A percentile compares a stretch with the other conserved stretches of the same genome.
These are phyloP conservation scores for Cladosporium sp. DNA, from an alignment of 2,329 filamentous ascomycete genomes.

Conservation along the genomic window DNA sequence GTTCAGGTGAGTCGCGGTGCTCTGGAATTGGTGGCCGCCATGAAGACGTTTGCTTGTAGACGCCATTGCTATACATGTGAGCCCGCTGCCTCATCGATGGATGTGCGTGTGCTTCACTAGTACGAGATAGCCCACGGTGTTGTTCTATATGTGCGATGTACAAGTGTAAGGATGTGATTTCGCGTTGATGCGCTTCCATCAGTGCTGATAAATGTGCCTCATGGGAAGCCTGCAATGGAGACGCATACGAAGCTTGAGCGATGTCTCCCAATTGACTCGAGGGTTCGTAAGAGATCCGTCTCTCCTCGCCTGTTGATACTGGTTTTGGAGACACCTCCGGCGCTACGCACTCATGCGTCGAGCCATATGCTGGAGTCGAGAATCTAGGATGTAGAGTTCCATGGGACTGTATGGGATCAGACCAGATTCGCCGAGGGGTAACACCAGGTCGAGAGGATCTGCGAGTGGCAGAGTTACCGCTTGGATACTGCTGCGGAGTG, in stretches of 20 bases:
- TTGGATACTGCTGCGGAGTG: not conserved
- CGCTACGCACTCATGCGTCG: too few species aligned
- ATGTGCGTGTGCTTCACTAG: not conserved
- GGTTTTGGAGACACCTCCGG: too few species aligned
- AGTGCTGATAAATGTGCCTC: constrained; percentile 37
- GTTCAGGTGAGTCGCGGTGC: not conserved
- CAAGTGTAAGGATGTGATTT: constrained; percentile 36
- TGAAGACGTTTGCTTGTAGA: not conserved
- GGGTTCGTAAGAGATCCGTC: too few species aligned
- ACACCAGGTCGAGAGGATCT: not conserved
- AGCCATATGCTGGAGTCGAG: not conserved
- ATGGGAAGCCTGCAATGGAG: constrained; percentile 34
- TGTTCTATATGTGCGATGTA: constrained; percentile 37
- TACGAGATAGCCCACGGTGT: constrained; percentile 1
- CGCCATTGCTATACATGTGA: too few species aligned
- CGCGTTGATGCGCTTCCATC: constrained; percentile 35
- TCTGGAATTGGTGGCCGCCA: not conserved
- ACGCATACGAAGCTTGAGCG: constrained; percentile 29
- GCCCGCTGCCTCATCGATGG: not conserved
- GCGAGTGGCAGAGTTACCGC: not conserved
- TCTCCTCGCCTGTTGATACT: too few species aligned
- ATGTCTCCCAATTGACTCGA: not conserved
- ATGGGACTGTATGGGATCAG: not conserved
- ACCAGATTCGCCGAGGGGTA: not conserved
- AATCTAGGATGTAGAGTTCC: not conserved